phyloP scores from a whole-genome alignment of 83 land plant genomes.

The Thuja plicata region DNA sequence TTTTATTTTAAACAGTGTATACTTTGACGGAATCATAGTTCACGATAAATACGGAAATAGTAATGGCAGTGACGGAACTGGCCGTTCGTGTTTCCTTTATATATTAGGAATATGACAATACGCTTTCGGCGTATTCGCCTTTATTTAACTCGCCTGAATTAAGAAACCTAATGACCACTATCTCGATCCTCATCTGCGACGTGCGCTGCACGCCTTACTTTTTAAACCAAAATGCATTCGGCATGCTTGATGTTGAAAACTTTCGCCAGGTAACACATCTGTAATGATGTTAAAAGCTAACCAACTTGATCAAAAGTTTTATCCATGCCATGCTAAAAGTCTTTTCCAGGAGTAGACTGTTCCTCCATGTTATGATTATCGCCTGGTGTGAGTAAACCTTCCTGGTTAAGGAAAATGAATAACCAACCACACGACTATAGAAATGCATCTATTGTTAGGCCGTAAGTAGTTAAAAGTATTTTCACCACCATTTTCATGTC shows the following conservation, averaged over 20 bases:
- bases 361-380: too few relatives aligned
- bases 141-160: background rate
- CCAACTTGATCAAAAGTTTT: too few relatives aligned
- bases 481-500: too few relatives aligned
- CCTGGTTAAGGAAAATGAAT: too few relatives aligned
- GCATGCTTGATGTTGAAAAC: background rate
- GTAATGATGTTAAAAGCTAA: background rate
- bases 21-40: background rate
- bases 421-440: too few relatives aligned
- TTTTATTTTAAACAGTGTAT: background rate
- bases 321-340: too few relatives aligned
- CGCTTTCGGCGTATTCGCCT: constrained; percentile 3
- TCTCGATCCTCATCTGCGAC: background rate
- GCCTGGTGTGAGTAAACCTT: too few relatives aligned
- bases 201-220: background rate
- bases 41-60: background rate
- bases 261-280: background rate
- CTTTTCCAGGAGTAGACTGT: too few relatives aligned
- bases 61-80: background rate
- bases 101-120: background rate
- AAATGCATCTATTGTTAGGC: too few relatives aligned
- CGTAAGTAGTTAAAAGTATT: too few relatives aligned
- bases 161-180: background rate
- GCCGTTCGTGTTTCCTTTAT: background rate
- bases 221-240: background rate